These are phyloP conservation scores for Lactifluus hygrophoroides DNA, from an alignment of 768 basidiomycete species.

Conservation along the genomic window DNA sequence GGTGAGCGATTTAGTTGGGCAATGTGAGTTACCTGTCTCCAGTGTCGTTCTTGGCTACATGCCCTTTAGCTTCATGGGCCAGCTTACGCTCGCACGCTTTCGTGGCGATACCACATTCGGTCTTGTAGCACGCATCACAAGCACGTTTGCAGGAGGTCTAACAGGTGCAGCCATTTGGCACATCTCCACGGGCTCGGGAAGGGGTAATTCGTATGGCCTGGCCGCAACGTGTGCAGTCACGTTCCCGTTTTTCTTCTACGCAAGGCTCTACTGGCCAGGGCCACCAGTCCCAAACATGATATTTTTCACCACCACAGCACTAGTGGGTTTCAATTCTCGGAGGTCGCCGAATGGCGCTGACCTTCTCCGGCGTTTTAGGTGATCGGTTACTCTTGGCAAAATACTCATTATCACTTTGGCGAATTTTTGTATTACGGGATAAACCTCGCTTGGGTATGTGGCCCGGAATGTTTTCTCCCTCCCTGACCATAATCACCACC, in stretches of 20 bases:
- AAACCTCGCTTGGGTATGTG: slow-evolving; percentile 60
- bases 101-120: slow-evolving; percentile 69
- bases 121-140: slow-evolving; percentile 48
- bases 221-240: slow-evolving; percentile 58
- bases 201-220: slow-evolving; percentile 60
- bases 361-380: slow-evolving; percentile 36
- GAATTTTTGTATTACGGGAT: slow-evolving; percentile 52
- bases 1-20: slow-evolving; percentile 65
- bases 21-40: slow-evolving; percentile 37
- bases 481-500: not conserved
- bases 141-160: slow-evolving; percentile 58
- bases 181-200: slow-evolving; percentile 51
- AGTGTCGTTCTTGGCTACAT: not conserved
- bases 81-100: slow-evolving; percentile 61
- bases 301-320: slow-evolving; percentile 50
- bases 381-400: slow-evolving; percentile 66
- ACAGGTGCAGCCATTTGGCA: slow-evolving; percentile 68
- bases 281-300: slow-evolving; percentile 65
- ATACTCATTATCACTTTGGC: slow-evolving; percentile 39
- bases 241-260: slow-evolving; percentile 65
- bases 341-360: not conserved
- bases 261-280: slow-evolving; percentile 66
- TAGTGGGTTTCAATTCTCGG: slow-evolving; percentile 37
- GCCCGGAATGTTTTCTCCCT: not conserved
- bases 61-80: slow-evolving; percentile 56